phyloP scores from a whole-genome alignment of 306 rosid species.

The Pterocarpus santalinus region DNA sequence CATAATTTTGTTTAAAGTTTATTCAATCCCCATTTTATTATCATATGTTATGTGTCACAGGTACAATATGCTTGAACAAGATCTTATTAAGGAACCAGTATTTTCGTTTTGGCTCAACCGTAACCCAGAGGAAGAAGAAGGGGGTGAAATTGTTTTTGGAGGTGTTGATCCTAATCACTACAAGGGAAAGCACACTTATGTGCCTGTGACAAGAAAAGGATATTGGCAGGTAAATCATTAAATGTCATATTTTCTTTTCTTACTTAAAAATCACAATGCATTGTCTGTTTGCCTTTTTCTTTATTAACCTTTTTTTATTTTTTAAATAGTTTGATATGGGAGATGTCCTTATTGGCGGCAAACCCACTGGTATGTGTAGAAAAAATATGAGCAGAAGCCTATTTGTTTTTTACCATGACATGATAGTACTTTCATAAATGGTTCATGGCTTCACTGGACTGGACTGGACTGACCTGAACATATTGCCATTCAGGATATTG shows the following conservation, averaged over 20 bases:
- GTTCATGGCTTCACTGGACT: neutral
- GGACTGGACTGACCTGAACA: slow-evolving; percentile 42
- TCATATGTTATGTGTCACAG: slow-evolving; percentile 52
- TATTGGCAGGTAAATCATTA: slow-evolving; percentile 88
- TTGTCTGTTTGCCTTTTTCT: neutral
- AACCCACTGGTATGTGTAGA: slow-evolving; percentile 74
- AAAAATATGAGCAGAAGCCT: neutral
- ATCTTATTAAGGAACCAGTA: slow-evolving; percentile 76
- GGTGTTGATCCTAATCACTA: slow-evolving; percentile 91
- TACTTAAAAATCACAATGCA: neutral
- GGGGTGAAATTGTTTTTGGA: slow-evolving; percentile 97
- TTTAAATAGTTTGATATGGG: slow-evolving; percentile 78
- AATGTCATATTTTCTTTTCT: neutral
- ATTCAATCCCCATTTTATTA: slow-evolving; percentile 16
- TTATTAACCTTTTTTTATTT: slow-evolving; percentile 4
- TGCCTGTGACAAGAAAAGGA: slow-evolving; percentile 84
- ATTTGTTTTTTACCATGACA: slow-evolving; percentile 30
- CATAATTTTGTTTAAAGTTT: slow-evolving; percentile 20
- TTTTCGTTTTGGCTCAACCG: slow-evolving; percentile 98
- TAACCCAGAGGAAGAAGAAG: slow-evolving; percentile 71
- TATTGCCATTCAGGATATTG: slow-evolving; percentile 74
- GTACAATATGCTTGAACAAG: slow-evolving; percentile 90
- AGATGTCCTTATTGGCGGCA: slow-evolving; percentile 75
- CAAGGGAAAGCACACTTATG: slow-evolving; percentile 84
- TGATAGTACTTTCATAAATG: neutral